phyloP scores from a whole-genome alignment of 257 asterid species.

The Gardenia jasminoides region DNA sequence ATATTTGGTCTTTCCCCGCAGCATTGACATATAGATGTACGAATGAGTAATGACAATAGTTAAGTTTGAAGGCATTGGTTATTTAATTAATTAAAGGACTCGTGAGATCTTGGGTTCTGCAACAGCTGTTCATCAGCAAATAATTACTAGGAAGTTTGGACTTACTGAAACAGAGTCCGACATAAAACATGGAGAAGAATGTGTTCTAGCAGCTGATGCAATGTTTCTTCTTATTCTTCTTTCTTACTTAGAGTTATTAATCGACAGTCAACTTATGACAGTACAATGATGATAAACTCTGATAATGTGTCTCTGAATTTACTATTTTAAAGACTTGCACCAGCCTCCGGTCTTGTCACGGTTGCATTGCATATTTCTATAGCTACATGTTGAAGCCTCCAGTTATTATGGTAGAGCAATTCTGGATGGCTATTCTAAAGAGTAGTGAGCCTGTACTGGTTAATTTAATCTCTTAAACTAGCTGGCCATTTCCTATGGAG shows the following conservation, averaged over 20 bases:
- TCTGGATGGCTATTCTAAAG: constrained; percentile 5
- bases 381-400: neutral
- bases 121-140: constrained; percentile 53
- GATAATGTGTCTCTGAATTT: constrained; percentile 4
- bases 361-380: neutral
- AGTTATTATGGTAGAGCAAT: neutral
- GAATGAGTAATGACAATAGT: constrained; percentile 18
- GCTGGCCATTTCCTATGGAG: too few relatives aligned
- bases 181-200: constrained; percentile 70
- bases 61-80: constrained; percentile 30
- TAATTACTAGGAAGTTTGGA: constrained; percentile 53
- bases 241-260: constrained; percentile 5
- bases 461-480: neutral
- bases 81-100: constrained; percentile 20
- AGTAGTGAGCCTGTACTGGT: neutral
- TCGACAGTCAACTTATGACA: constrained; percentile 36
- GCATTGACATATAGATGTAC: constrained; percentile 18
- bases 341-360: too few relatives aligned
- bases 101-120: constrained; percentile 80
- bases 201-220: constrained; percentile 36
- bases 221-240: constrained; percentile 30
- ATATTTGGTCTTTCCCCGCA: constrained; percentile 24
- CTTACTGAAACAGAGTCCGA: constrained; percentile 49
- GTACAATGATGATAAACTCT: constrained; percentile 17
- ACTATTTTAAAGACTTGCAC: constrained; percentile 6